These are phyloP conservation scores for Calonectria hawksworthii DNA, from an alignment of 2,329 filamentous ascomycete genomes.

Conservation along the genomic window DNA sequence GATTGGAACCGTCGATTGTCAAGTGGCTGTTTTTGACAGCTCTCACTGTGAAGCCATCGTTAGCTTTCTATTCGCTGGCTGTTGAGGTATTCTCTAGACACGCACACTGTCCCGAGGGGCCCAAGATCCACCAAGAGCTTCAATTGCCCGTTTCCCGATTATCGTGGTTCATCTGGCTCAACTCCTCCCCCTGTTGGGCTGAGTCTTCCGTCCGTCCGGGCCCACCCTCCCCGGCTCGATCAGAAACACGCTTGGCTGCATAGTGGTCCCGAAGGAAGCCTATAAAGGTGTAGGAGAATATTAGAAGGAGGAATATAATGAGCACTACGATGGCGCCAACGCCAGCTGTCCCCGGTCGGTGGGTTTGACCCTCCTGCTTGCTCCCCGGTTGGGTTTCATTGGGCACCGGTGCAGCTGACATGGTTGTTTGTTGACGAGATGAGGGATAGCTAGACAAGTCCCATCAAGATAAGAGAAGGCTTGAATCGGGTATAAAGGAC, in stretches of 20 bases:
- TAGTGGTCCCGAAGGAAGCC: constrained; percentile 36
- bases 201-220: constrained; percentile 14
- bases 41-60: not conserved
- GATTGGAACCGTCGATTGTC: not conserved
- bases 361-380: not conserved
- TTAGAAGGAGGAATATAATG: constrained; percentile 38
- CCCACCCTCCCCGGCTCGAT: constrained; percentile 31
- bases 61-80: not conserved
- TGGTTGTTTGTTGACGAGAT: constrained; percentile 1
- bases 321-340: constrained; percentile 46
- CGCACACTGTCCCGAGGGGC: not conserved
- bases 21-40: not conserved
- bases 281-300: constrained; percentile 42
- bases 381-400: constrained; percentile 12
- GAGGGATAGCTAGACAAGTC: constrained; percentile 1
- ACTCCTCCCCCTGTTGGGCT: not conserved
- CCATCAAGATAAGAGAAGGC: not conserved
- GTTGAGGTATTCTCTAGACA: not conserved
- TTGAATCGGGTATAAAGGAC: not conserved
- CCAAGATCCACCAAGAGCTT: not conserved
- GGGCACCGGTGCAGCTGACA: not conserved
- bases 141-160: not conserved
- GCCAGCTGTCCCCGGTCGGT: constrained; percentile 43
- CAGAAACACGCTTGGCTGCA: constrained; percentile 17
- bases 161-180: not conserved